Base-by-base conservation (phyloP, 768 basidiomycete genomes). In the Russula vinacea region DNA sequence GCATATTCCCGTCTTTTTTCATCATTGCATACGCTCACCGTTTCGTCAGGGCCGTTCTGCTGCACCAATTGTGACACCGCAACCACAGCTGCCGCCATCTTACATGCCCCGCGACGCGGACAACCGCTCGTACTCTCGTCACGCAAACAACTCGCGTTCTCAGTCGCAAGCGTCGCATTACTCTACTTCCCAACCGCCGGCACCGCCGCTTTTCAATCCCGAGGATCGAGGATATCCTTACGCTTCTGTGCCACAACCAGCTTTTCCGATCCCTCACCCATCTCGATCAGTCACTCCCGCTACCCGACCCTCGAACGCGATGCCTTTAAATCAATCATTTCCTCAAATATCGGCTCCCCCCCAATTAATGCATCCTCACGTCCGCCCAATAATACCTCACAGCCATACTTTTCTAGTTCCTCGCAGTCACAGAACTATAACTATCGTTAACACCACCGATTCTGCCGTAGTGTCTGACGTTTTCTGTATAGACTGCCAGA, bases 191-290 rank as follows among this genome's bases (percentile, higher is more conserved):
- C 55, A 56, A 17, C 49, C 32, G 6, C 59, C 33, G n/a, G 26
- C 19, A 17, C 49, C 32, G 6, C 59, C 33, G n/a, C 33, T 24
- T 26, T 56, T 39, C 42, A 32, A 24, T n/a, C 42, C 64, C 16
- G 59, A 44, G 19, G 53, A 61, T 56, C 59, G 64, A 9, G 64
- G 64, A n/a, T 65, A 56, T 13, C 49, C 64, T 45, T 65, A 65
- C 22, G 64, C 54, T 4, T 29, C 64, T 3, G 24, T 52, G n/a
- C 64, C 55, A 1, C 53, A 33, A 1, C 29, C 47, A 16, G 17
- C 49, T 6, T 40, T 56, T 50, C 60, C 64, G n/a, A 17, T 44
- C 11, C 47, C 64, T 60, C n/a, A 26, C 13, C 19, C 22, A 6
- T 29, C 52, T 32, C 64, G 54, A 10, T 29, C 59, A 32, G 26